Evolutionary conservation across 345 rosid species (phyloP).

Genomic region (Eucalyptus microcorys): DNA sequence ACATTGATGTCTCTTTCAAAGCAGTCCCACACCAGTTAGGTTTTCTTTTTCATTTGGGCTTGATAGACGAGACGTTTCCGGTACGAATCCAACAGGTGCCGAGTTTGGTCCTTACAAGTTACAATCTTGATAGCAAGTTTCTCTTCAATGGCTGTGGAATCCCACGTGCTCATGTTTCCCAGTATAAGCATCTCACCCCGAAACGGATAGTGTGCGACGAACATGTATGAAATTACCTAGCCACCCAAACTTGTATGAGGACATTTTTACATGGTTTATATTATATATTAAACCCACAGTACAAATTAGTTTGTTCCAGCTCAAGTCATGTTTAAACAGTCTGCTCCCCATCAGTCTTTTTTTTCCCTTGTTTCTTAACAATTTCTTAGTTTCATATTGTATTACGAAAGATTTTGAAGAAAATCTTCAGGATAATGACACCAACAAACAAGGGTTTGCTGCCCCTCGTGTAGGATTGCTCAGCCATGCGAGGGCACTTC

Average conservation of each 20-base stretch:
- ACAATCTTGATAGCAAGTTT: neutral
- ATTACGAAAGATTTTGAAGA: neutral
- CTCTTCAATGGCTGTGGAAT: neutral
- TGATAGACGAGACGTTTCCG: conserved; percentile 14
- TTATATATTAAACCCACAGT: neutral
- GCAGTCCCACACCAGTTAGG: neutral
- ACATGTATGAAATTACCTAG: neutral
- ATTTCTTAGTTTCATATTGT: neutral
- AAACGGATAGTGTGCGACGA: neutral
- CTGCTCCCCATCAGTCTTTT: neutral
- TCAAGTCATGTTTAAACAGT: neutral
- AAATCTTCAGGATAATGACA: neutral
- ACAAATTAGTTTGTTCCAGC: neutral
- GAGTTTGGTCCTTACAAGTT: neutral
- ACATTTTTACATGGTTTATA: no score
- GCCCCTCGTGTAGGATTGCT: neutral
- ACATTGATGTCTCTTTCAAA: neutral
- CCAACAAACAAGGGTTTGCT: neutral
- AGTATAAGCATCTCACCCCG: neutral
- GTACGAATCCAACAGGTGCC: conserved; percentile 1
- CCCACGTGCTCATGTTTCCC: neutral
- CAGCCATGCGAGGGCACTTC: neutral
- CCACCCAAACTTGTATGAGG: neutral
- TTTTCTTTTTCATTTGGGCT: neutral
- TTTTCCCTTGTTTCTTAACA: neutral